Base-by-base conservation (phyloP, 768 basidiomycete genomes). In the Aureoboletus auriporus region DNA sequence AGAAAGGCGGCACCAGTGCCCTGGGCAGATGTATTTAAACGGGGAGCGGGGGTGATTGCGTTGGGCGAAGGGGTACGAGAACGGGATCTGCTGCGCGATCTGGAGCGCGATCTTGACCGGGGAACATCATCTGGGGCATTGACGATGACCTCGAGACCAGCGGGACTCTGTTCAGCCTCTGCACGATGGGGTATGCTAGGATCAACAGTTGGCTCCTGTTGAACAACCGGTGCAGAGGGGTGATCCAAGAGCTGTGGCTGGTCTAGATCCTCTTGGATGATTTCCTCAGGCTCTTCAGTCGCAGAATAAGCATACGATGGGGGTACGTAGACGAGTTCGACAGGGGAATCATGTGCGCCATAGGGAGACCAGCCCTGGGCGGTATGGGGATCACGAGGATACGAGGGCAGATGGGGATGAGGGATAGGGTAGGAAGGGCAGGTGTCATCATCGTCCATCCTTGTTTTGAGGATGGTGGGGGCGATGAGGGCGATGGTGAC, bases 401-500 rank as follows among this genome's bases (percentile, higher is more conserved):
- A 50, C 17, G 52, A 29, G 20, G 51, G 52, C 17, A 55, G 6
- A 6, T 54, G 55, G 4, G 56, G 6, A 17, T 57, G 56, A 14
- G 54, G 29, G 23, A 53, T 36, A 2, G 58, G 31, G 27, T 47
- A 52, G n/a, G 55, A 35, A 6, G 51, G 47, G 17, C 41, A 43
- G 6, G 63, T 69, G 26, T 70, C 68, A 39, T 78, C 77, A 44
- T 79, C 77, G 6, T 74, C 76, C 1, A 76, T 73, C 9, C 74
- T 79, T 14, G 89, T 89, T 72, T 98, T 99, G 55, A 98, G 75
- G 39, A 89, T 78, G 5, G 96, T 94, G 5, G 86, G 86, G 0
- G 85, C 82, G 39, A 88, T 85, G 33, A 82, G 75, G 11, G 83
- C 83, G 46, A 87, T 88, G 9, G 86, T 86, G 53, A 85, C 68